Conservation (phyloP, 768 basidiomycete species). For the Steccherinum ochraceum region DNA sequence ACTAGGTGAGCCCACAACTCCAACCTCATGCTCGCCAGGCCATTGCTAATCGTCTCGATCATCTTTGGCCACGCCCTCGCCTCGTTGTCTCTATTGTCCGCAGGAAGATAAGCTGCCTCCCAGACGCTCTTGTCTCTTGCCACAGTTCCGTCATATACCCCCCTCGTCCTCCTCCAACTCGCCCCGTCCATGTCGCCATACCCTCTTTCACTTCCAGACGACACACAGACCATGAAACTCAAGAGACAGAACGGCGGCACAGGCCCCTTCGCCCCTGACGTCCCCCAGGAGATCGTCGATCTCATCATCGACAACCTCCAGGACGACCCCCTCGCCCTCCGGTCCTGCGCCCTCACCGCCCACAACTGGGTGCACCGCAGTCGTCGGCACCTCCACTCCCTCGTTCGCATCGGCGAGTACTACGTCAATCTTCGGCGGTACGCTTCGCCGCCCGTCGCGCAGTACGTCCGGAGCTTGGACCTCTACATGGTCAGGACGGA, state of each 20-base stretch:
- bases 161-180: not conserved
- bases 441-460: not conserved
- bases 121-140: not conserved
- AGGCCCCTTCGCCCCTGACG: not conserved
- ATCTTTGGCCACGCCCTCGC: not conserved
- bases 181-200: not conserved
- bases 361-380: not conserved
- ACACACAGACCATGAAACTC: not conserved
- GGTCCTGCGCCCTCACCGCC: slow-evolving; percentile 9
- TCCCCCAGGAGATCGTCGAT: slow-evolving; percentile 17
- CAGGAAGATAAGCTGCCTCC: not conserved
- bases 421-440: not conserved
- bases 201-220: not conserved
- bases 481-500: not conserved
- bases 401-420: not conserved
- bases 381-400: not conserved
- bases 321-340: slow-evolving; percentile 9
- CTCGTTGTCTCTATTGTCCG: not conserved
- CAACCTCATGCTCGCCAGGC: too few relatives aligned
- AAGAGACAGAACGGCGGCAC: not conserved
- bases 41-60: not conserved
- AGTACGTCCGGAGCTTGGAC: not conserved
- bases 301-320: slow-evolving; percentile 16
- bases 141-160: not conserved
- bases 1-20: not conserved